Base-by-base conservation (phyloP, 192 early-diverging fungal genomes). In the Globomyces pollinis-pini region DNA sequence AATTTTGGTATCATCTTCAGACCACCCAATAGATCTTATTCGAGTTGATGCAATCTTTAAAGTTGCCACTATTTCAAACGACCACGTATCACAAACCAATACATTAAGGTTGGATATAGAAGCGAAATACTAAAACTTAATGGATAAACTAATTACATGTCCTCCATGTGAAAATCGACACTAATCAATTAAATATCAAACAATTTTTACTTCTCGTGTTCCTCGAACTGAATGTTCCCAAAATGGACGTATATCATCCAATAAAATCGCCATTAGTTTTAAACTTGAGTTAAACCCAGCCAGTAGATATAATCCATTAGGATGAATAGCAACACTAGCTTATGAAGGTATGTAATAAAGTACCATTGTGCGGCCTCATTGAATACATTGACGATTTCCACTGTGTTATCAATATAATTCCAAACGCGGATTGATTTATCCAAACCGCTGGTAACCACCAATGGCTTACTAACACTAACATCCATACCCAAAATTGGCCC, bases 321-420 rank as follows among this genome's bases (percentile, higher is more conserved):
- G 81, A 60, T 84, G 81, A 7, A 84, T 34, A 8, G 81, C 66
- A 21, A 84, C 70, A 38, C n/a, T n/a, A n/a, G n/a, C n/a, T n/a
- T n/a, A n/a, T n/a, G n/a, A n/a, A n/a, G n/a, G n/a, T n/a, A n/a
- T n/a, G n/a, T n/a, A n/a, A n/a, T n/a, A n/a, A n/a, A n/a, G n/a
- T n/a, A n/a, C n/a, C 76, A 38, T 31, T 42, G 31, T 18, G 81
- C 74, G 31, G 78, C 76, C 18, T 75, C 71, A 18, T 71, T 61
- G 45, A 75, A 84, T 15, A 55, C 66, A 47, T 79, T 80, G 38
- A 71, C 38, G 9, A 81, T 72, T 59, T 79, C 78, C 20, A 78
- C 47, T 5, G 62, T 57, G 54, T 81, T 80, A 16, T 84, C 81
- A n/a, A 69, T n/a, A 63, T 76, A 81, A 53, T 84, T 84, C 81